Evolutionary conservation across 768 basidiomycete species (phyloP).

Genomic region (Gymnopilus dilepis): DNA sequence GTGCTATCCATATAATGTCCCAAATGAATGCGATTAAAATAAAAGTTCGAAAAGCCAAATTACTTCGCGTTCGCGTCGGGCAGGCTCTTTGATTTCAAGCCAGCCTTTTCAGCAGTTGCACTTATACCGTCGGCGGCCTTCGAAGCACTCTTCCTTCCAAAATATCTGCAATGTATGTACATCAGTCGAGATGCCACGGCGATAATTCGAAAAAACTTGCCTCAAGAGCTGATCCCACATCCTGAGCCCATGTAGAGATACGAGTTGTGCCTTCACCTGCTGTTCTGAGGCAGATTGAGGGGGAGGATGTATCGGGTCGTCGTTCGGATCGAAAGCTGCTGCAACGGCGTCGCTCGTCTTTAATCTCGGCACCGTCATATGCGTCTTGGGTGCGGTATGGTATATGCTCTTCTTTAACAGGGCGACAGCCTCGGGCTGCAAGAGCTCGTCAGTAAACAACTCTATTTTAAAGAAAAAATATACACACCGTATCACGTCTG

Average conservation of each 20-base stretch:
- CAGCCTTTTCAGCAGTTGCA: constrained; percentile 31
- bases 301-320: constrained; percentile 52
- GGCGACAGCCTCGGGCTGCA: constrained; percentile 57
- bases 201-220: constrained; percentile 35
- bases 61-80: background rate
- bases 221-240: constrained; percentile 60
- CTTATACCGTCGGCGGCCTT: constrained; percentile 39
- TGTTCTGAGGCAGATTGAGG: constrained; percentile 63
- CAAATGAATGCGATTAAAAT: background rate
- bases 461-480: background rate
- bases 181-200: background rate
- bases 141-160: constrained; percentile 49
- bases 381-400: constrained; percentile 58
- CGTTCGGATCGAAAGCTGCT: constrained; percentile 55
- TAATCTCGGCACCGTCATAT: constrained; percentile 54
- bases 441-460: background rate
- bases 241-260: constrained; percentile 57
- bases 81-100: constrained; percentile 11
- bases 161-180: constrained; percentile 42
- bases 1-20: too few relatives aligned
- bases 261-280: constrained; percentile 44
- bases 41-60: too few relatives aligned
- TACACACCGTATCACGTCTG: constrained; percentile 65
- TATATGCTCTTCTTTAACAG: constrained; percentile 62
- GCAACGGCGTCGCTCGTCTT: constrained; percentile 48